A percentile compares a stretch with the other conserved stretches of the same genome.
Evolutionary conservation across 75 land plant species (phyloP).

Genomic region (Cunninghamia lanceolata): DNA sequence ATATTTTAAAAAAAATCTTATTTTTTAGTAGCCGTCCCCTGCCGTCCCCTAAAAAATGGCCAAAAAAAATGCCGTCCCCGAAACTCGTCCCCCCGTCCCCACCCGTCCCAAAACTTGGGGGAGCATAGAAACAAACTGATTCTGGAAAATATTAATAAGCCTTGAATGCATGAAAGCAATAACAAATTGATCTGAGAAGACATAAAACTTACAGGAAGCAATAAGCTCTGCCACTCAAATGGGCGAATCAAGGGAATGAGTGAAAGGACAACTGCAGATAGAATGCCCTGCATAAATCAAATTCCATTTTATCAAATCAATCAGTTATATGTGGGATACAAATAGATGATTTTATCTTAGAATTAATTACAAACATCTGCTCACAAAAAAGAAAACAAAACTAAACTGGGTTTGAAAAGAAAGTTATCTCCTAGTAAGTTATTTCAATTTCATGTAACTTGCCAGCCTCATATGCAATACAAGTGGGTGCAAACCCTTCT

Average conservation of each 20-base stretch:
- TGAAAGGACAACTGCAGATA: constrained; percentile 85
- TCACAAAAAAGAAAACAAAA: not conserved
- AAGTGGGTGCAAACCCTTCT: not conserved
- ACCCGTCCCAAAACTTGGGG: too few relatives aligned
- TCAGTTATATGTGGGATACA: not conserved
- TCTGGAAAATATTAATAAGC: not conserved
- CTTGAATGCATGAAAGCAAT: not conserved
- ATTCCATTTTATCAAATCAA: constrained; percentile 6
- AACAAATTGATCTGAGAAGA: not conserved
- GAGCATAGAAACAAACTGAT: not conserved
- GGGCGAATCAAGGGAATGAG: constrained; percentile 89
- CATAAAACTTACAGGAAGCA: constrained; percentile 75
- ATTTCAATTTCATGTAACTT: not conserved
- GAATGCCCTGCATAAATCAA: constrained; percentile 60
- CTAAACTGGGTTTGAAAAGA: not conserved
- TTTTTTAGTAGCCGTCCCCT: too few relatives aligned
- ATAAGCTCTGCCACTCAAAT: constrained; percentile 91
- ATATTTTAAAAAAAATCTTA: too few relatives aligned
- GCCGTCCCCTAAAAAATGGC: too few relatives aligned
- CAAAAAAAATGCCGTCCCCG: too few relatives aligned
- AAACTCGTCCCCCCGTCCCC: too few relatives aligned
- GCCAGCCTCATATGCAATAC: not conserved
- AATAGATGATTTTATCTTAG: not conserved
- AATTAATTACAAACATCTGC: not conserved
- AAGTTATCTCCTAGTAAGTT: not conserved